These are phyloP conservation scores for Parsonsia alboflavescens DNA, from an alignment of 257 asterid genomes.

Conservation along the genomic window DNA sequence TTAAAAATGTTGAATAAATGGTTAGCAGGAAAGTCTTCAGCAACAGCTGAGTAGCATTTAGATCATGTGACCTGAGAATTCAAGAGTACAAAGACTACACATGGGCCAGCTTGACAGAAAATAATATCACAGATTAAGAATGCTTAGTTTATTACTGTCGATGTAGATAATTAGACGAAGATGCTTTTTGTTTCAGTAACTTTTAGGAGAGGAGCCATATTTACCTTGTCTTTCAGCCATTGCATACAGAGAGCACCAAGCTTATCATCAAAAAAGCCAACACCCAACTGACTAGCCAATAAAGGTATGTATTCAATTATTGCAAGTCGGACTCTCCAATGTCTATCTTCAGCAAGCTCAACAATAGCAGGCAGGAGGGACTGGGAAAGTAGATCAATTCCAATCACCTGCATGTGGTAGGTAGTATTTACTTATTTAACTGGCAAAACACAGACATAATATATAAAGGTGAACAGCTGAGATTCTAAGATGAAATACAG, in stretches of 20 bases:
- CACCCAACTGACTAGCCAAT: constrained; percentile 76
- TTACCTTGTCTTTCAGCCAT: constrained; percentile 83
- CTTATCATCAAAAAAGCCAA: constrained; percentile 75
- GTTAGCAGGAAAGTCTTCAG: not conserved
- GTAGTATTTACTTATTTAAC: constrained; percentile 6
- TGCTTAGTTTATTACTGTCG: not conserved
- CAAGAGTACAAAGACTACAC: not conserved
- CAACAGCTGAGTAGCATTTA: not conserved
- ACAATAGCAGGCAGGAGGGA: constrained; percentile 79
- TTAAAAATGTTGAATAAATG: not conserved
- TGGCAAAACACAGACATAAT: not conserved
- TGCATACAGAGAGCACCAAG: constrained; percentile 90
- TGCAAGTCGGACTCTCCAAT: constrained; percentile 86
- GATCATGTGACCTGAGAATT: not conserved
- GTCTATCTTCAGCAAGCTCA: constrained; percentile 87
- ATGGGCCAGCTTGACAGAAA: no score
- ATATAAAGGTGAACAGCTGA: not conserved
- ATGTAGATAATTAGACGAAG: not conserved
- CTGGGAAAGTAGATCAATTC: constrained; percentile 74
- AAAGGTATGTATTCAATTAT: constrained; percentile 78
- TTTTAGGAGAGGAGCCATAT: not conserved
- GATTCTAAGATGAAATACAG: not conserved
- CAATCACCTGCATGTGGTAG: constrained; percentile 52
- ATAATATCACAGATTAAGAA: not conserved
- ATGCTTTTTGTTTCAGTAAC: not conserved